phyloP scores from a whole-genome alignment of 768 basidiomycete genomes.

The Boletellus emodensis region DNA sequence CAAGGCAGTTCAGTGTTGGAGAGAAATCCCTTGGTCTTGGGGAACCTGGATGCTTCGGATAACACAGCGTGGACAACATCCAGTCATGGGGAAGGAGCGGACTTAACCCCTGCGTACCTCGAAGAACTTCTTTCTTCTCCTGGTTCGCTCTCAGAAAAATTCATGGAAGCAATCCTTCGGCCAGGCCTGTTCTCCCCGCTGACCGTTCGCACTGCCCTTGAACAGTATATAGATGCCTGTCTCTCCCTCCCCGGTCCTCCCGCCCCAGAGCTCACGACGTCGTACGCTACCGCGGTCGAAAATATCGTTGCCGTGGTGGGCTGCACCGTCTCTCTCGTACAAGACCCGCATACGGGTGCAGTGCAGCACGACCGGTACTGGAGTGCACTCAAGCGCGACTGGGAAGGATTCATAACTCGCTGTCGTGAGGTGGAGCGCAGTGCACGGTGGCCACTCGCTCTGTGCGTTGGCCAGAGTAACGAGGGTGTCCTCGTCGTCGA shows the following conservation, averaged over 20 bases:
- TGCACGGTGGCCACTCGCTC: constrained; percentile 73
- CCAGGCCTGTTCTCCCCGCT: constrained; percentile 85
- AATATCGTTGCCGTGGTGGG: constrained; percentile 84
- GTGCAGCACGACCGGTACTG: constrained; percentile 76
- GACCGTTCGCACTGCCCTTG: constrained; percentile 77
- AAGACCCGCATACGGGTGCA: constrained; percentile 75
- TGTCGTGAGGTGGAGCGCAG: constrained; percentile 88
- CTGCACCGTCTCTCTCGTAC: constrained; percentile 70
- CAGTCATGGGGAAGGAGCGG: constrained; percentile 64
- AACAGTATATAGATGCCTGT: constrained; percentile 74
- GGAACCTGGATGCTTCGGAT: constrained; percentile 28
- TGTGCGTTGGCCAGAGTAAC: constrained; percentile 43
- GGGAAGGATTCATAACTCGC: constrained; percentile 92
- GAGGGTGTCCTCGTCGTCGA: constrained; percentile 62
- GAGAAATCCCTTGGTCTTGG: constrained; percentile 44
- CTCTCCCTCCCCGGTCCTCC: constrained; percentile 58
- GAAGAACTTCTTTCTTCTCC: constrained; percentile 74
- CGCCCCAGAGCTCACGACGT: constrained; percentile 53
- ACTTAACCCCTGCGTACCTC: constrained; percentile 81
- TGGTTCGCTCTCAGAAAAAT: constrained; percentile 72
- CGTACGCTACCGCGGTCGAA: constrained; percentile 65
- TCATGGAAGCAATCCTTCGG: constrained; percentile 77
- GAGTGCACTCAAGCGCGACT: constrained; percentile 83
- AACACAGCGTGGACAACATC: constrained; percentile 50
- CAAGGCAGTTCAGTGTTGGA: constrained; percentile 74